Evolutionary conservation across 345 rosid genomes (phyloP).

Genomic region (Salix caprea): DNA sequence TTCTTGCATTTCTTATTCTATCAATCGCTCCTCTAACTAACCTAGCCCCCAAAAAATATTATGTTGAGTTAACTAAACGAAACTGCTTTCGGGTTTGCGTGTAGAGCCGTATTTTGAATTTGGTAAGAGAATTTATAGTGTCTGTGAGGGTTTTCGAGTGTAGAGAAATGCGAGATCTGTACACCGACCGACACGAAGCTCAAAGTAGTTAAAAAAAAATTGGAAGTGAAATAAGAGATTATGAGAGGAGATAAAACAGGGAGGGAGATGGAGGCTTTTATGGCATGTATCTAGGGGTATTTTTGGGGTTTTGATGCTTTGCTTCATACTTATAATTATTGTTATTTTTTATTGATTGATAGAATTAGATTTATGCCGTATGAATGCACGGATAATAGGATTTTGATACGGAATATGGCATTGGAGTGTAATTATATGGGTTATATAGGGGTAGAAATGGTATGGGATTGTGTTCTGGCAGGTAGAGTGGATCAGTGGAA

Average conservation of each 20-base stretch:
- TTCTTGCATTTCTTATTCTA: not conserved
- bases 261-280: slow-evolving; percentile 13
- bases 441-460: not conserved
- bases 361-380: not conserved
- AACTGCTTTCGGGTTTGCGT: not conserved
- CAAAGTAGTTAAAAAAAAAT: too few relatives aligned
- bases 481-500: not conserved
- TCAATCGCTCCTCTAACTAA: not conserved
- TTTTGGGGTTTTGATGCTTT: not conserved
- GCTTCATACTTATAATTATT: not conserved
- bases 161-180: slow-evolving; percentile 41
- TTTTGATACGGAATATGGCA: not conserved
- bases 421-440: not conserved
- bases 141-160: slow-evolving; percentile 12
- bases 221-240: not conserved
- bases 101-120: not conserved
- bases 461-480: not conserved
- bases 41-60: not conserved
- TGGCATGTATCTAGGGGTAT: slow-evolving; percentile 39
- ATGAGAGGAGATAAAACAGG: slow-evolving; percentile 8
- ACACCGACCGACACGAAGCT: slow-evolving; percentile 42
- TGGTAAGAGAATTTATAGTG: not conserved
- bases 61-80: not conserved
- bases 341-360: not conserved
- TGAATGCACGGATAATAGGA: not conserved